These are phyloP conservation scores for Gamarada debralockiae DNA, from an alignment of 495 filamentous ascomycete genomes.

Conservation along the genomic window DNA sequence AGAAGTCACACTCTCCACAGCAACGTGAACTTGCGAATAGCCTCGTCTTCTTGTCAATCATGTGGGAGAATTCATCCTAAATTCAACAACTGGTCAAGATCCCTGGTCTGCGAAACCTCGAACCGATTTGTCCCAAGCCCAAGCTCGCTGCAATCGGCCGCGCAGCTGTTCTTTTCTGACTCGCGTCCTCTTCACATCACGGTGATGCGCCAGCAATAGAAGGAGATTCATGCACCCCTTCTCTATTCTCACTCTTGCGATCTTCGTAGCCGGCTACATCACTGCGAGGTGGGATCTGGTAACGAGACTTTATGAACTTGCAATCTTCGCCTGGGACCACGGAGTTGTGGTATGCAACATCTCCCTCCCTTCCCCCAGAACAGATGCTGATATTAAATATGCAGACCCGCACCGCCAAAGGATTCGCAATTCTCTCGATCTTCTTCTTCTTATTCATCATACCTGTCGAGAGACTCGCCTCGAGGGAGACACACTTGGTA, in stretches of 20 bases:
- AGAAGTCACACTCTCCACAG: too few relatives aligned
- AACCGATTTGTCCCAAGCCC: too few relatives aligned
- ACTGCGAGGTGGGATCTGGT: conserved; percentile 98
- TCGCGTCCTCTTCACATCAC: conserved; percentile 1
- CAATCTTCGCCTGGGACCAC: conserved; percentile 97
- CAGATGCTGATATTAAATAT: conserved; percentile 2
- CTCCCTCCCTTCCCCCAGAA: background rate
- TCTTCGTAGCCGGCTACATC: conserved; percentile 99
- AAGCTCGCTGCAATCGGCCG: too few relatives aligned
- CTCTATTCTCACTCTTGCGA: conserved; percentile 85
- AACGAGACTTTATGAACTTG: conserved; percentile 90
- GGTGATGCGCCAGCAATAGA: conserved; percentile 23
- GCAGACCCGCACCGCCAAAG: conserved; percentile 59
- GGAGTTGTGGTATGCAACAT: conserved; percentile 78
- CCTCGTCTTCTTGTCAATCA: conserved; percentile 4
- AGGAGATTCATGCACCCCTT: conserved; percentile 89
- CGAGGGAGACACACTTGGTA: conserved; percentile 62
- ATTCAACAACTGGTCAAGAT: too few relatives aligned
- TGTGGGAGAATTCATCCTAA: conserved; percentile 2
- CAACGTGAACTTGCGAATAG: background rate
- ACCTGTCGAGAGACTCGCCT: conserved; percentile 68
- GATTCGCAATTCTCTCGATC: conserved; percentile 67
- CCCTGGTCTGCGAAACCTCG: too few relatives aligned
- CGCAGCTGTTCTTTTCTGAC: background rate
- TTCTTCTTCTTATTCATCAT: conserved; percentile 75